Evolutionary conservation across 768 basidiomycete genomes (phyloP), one percentile per base, ranked within the genome.

Genomic region (Fomitopsis pulvina): DNA sequence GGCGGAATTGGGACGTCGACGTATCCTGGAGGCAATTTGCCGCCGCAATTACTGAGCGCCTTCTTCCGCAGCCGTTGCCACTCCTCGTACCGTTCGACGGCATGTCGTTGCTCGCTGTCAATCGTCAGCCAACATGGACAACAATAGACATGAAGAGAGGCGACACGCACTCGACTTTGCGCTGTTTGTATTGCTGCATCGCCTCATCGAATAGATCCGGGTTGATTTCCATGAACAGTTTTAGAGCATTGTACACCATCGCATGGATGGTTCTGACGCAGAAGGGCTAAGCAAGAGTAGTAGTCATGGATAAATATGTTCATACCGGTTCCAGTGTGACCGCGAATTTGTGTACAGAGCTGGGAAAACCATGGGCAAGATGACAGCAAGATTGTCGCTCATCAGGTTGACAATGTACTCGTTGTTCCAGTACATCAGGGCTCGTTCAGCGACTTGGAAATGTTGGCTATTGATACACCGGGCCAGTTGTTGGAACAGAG

Each of bases 351-450:
- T 85, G 66, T 95, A 97, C 55, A 99, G 69, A 6, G 94, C 88
- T 25, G 95, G 92, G 74, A 98, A 99, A 45, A 99, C 93, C 61
- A 99, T 91, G 6, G 96, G 96, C 26, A 99, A 76, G 52, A 99
- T 81, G 54, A 84, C 68, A 21, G 80, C 68, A 55, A 98, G 77
- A 65, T 98, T 98, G 62, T 98, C 93, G 66, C 92, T 91, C 92
- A 99, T 98, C 46, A 99, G 80, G 68, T 96, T 99, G 60, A 99
- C 91, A 57, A 98, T 94, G 70, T 98, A 99, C 71, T 98, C 96
- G 71, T 98, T 98, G 72, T 98, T 97, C 96, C 96, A 99, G 67
- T 96, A 98, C 58, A 96, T 78, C 52, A 99, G 69, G 2, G 95
- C 95, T 38, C 96, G 81, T 68, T 99, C 96, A 5, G 96, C 95